Evolutionary conservation across 2,329 filamentous ascomycete genomes (phyloP).

Genomic region (Fusarium virguliforme): DNA sequence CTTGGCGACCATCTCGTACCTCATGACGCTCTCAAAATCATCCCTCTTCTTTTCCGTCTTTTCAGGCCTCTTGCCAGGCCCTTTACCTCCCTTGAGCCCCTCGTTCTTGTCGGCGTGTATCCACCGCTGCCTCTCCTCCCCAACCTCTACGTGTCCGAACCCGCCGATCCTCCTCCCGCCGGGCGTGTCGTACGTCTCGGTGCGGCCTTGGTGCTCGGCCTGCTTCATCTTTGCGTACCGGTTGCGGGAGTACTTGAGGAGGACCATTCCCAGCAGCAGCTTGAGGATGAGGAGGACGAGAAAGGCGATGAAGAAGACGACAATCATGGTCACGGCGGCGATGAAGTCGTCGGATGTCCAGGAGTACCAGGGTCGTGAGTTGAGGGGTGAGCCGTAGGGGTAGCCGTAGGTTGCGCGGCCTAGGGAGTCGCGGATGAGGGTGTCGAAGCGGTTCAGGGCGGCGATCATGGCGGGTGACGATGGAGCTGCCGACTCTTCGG

Average conservation of each 20-base stretch:
- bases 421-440: constrained; percentile 81
- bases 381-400: constrained; percentile 60
- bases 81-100: constrained; percentile 70
- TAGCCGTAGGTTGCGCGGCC: constrained; percentile 80
- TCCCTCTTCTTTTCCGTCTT: constrained; percentile 64
- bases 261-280: constrained; percentile 87
- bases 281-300: constrained; percentile 88
- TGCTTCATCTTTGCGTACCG: constrained; percentile 87
- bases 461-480: constrained; percentile 83
- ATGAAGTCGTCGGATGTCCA: constrained; percentile 82
- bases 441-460: constrained; percentile 84
- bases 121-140: constrained; percentile 87
- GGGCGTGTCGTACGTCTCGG: constrained; percentile 75
- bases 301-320: constrained; percentile 89
- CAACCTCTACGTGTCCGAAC: constrained; percentile 89
- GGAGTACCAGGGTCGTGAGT: constrained; percentile 63
- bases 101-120: constrained; percentile 90
- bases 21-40: constrained; percentile 76
- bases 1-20: constrained; percentile 97
- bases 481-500: constrained; percentile 73
- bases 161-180: constrained; percentile 82
- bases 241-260: constrained; percentile 84
- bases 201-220: constrained; percentile 69
- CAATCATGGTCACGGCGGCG: constrained; percentile 83
- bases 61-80: constrained; percentile 70